Evolutionary conservation across 2,329 filamentous ascomycete genomes (phyloP), one percentile per base, ranked within the genome.

Genomic region (Penicillium sp.): DNA sequence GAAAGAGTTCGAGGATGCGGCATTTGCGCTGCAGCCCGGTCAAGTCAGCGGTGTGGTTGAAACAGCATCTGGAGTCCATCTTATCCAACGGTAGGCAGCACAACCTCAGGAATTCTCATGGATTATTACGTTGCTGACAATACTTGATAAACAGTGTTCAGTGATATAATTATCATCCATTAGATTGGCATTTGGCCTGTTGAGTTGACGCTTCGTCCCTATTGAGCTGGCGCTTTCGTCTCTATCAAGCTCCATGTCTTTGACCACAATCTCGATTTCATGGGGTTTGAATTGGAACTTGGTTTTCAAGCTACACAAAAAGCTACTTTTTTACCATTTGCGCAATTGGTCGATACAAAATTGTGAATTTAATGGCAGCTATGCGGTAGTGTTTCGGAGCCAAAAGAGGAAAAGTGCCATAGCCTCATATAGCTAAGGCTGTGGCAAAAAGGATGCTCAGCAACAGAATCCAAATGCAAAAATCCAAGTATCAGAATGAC

Each of bases 1-100:
- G 71, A 92, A 91, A 76, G 92, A 96, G 73, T 98, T 98, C 66
- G 93, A 98, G 74, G 89, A 96, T 49, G 91, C 91, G 4, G 87
- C 93, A 1, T 98, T 98, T 74, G 85, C 81, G n/a, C 78, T 98
- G 47, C 81, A 91, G 71, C 85, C 86, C 2, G 91, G 90, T 29
- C 82, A 96, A 72, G 83, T 97, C 65, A 96, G 91, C 72, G 78
- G 81, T 41, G 79, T 96, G 32, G 87, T 97, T 10, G 88, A 95
- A 72, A 96, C 93, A 33, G 91, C 90, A 43, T 96, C 91, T 45
- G 93, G 93, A 1, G 77, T 97, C 65, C 93, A 98, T 75, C 78
- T 98, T 73, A 98, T 98, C 73, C 87, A 97, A 75, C 86, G 91
- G 89, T 95, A 79, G 55, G 76, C 66, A 28, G 7, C 23, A 25